phyloP scores from a whole-genome alignment of 2,329 filamentous ascomycete species.

The Hypoxylon sp. region DNA sequence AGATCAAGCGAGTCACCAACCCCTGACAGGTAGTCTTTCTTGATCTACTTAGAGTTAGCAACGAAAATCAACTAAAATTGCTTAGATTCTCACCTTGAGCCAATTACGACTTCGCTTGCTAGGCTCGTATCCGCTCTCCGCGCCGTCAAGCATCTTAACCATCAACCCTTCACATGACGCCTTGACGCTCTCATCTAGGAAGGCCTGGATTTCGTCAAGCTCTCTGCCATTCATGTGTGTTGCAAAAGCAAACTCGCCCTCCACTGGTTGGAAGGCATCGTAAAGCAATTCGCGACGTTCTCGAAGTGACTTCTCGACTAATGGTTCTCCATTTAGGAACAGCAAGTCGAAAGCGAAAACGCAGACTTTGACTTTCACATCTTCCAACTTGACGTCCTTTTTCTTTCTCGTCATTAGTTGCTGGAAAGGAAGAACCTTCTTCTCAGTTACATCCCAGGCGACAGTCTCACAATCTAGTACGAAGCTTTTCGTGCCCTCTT shows the following conservation, averaged over 20 bases:
- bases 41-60: conserved; percentile 72
- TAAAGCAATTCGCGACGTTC: conserved; percentile 84
- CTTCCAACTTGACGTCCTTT: conserved; percentile 95
- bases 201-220: conserved; percentile 91
- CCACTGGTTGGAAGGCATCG: conserved; percentile 79
- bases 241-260: conserved; percentile 93
- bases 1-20: conserved; percentile 97
- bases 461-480: conserved; percentile 99
- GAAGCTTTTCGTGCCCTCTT: conserved; percentile 90
- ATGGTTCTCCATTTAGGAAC: conserved; percentile 90
- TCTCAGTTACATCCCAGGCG: conserved; percentile 93
- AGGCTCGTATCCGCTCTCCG: conserved; percentile 94
- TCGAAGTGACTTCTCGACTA: conserved; percentile 88
- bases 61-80: conserved; percentile 1
- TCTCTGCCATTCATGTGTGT: conserved; percentile 89
- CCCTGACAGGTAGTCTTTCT: conserved; percentile 96
- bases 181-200: conserved; percentile 95
- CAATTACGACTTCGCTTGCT: conserved; percentile 97
- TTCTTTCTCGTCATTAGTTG: conserved; percentile 98
- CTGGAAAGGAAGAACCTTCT: conserved; percentile 97
- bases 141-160: conserved; percentile 98
- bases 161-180: conserved; percentile 97
- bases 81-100: conserved; percentile 79
- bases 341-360: conserved; percentile 97
- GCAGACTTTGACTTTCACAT: conserved; percentile 96